phyloP scores from a whole-genome alignment of 805 yeast genomes.

The Nakazawaea ambrosiae region DNA sequence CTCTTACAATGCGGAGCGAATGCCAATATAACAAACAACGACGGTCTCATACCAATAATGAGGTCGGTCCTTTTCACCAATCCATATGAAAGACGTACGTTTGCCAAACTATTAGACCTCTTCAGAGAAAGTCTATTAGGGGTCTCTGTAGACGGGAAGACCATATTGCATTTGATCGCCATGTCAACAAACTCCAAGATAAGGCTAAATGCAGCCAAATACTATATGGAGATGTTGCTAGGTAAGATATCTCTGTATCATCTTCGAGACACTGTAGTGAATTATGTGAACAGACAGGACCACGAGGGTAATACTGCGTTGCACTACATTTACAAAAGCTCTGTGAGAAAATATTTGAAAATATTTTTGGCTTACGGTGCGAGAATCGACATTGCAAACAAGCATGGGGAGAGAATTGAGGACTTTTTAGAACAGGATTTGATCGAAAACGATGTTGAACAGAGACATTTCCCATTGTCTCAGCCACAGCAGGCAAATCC shows the following conservation, averaged over 20 bases:
- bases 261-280: constrained; percentile 52
- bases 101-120: constrained; percentile 70
- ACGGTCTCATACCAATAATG: constrained; percentile 84
- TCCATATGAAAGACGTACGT: constrained; percentile 73
- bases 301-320: constrained; percentile 50
- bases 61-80: constrained; percentile 83
- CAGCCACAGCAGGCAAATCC: constrained; percentile 3
- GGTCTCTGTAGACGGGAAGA: constrained; percentile 65
- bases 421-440: constrained; percentile 24
- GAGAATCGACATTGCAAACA: constrained; percentile 44
- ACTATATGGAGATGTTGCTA: constrained; percentile 71
- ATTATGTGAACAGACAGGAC: constrained; percentile 51
- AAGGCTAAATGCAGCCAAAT: constrained; percentile 71
- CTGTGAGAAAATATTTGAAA: constrained; percentile 37
- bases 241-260: constrained; percentile 64
- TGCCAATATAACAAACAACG: constrained; percentile 48
- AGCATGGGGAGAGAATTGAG: constrained; percentile 33
- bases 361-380: constrained; percentile 43
- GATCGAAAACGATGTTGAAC: no score
- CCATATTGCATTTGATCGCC: constrained; percentile 83
- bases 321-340: constrained; percentile 41
- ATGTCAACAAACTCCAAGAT: constrained; percentile 57
- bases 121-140: constrained; percentile 73
- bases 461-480: constrained; percentile 8
- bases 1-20: constrained; percentile 73